phyloP scores from a whole-genome alignment of 169 alveolate genomes.

The Plasmodium reichenowi region DNA sequence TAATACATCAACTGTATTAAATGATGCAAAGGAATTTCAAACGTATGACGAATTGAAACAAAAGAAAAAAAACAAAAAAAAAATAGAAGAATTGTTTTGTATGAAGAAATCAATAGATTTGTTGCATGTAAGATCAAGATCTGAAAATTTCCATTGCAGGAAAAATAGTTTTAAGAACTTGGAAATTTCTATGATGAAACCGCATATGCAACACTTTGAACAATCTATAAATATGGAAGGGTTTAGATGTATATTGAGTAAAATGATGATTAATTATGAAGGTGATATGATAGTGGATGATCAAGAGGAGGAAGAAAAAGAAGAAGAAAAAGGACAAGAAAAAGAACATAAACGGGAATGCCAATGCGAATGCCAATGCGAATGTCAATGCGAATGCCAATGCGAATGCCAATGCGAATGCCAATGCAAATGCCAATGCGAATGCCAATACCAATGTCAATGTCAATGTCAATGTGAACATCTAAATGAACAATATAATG shows the following conservation, averaged over 20 bases:
- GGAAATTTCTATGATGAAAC: conserved; percentile 63
- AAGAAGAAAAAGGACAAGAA: neutral
- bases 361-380: no score
- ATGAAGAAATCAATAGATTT: no score
- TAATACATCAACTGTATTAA: no score
- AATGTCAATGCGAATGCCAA: neutral
- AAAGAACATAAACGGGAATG: no score
- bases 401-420: no score
- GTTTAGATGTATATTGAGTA: conserved; percentile 23
- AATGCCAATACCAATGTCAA: neutral
- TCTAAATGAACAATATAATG: no score
- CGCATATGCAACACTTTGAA: conserved; percentile 44
- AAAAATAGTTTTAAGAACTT: conserved; percentile 26
- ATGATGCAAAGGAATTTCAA: neutral
- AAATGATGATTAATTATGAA: conserved; percentile 7
- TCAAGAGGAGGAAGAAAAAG: neutral
- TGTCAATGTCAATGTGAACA: no score
- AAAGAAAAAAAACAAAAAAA: neutral
- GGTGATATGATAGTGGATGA: neutral
- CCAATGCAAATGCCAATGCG: no score
- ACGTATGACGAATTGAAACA: neutral
- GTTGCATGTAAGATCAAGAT: conserved; percentile 20
- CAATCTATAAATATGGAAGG: conserved; percentile 33
- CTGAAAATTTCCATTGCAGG: conserved; percentile 18
- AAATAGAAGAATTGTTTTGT: neutral